Evolutionary conservation across 2,329 filamentous ascomycete genomes (phyloP).

Genomic region (Phyllachora maydis): DNA sequence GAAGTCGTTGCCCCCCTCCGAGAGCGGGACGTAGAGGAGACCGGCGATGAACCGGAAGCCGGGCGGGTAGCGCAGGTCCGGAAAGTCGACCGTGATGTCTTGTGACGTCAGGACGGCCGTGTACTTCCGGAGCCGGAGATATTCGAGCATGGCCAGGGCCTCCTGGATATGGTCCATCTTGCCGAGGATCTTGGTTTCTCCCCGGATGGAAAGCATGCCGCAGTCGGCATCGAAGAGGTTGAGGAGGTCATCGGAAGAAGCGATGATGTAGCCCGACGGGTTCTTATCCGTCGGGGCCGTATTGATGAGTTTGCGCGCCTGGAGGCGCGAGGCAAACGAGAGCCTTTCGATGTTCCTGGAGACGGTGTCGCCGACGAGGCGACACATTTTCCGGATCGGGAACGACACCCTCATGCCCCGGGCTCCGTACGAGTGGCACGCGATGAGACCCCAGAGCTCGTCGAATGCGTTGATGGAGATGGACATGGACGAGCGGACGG

Average conservation of each 20-base stretch:
- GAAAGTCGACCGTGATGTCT: constrained; percentile 57
- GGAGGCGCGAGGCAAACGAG: constrained; percentile 66
- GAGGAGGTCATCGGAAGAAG: constrained; percentile 68
- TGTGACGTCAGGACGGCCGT: constrained; percentile 61
- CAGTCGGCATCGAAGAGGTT: constrained; percentile 77
- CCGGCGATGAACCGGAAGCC: constrained; percentile 65
- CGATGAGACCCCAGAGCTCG: constrained; percentile 74
- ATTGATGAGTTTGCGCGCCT: constrained; percentile 76
- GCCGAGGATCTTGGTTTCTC: constrained; percentile 77
- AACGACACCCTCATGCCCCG: constrained; percentile 82
- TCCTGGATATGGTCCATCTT: constrained; percentile 59
- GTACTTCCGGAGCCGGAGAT: constrained; percentile 54
- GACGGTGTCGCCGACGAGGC: constrained; percentile 66
- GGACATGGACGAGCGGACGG: constrained; percentile 83
- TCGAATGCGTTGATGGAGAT: constrained; percentile 77
- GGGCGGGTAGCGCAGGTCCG: constrained; percentile 58
- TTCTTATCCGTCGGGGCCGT: constrained; percentile 64
- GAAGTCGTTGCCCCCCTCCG: constrained; percentile 57
- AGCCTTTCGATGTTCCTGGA: constrained; percentile 75
- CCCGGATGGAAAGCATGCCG: constrained; percentile 62
- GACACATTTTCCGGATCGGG: constrained; percentile 81
- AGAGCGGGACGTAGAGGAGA: constrained; percentile 63
- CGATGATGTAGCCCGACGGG: constrained; percentile 76
- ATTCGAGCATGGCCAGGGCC: constrained; percentile 66
- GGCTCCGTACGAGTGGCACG: constrained; percentile 62